Evolutionary conservation across 192 early-diverging fungal genomes (phyloP).

Genomic region (Umbelopsis sp.): DNA sequence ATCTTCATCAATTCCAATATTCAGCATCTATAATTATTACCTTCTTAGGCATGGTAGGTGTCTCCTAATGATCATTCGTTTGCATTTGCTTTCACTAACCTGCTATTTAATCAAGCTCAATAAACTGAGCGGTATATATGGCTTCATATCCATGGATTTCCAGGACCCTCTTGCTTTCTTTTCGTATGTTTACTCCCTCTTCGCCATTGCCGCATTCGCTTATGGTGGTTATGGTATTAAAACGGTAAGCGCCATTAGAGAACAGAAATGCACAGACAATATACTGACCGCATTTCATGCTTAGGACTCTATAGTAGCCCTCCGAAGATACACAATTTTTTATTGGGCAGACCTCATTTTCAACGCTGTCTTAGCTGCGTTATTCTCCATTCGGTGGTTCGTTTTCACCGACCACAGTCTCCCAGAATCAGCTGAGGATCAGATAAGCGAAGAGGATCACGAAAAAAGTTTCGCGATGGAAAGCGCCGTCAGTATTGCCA

Average conservation of each 20-base stretch:
- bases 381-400: constrained; percentile 36
- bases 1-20: neutral
- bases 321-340: constrained; percentile 33
- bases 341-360: constrained; percentile 40
- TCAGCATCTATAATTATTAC: constrained; percentile 2
- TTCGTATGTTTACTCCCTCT: constrained; percentile 34
- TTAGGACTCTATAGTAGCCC: constrained; percentile 8
- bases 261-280: neutral
- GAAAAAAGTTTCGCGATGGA: constrained; percentile 36
- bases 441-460: constrained; percentile 20
- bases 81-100: neutral
- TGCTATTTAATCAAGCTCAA: constrained; percentile 25
- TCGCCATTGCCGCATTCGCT: constrained; percentile 23
- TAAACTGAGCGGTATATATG: constrained; percentile 41
- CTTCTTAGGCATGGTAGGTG: constrained; percentile 11
- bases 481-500: constrained; percentile 27
- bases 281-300: neutral
- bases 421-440: constrained; percentile 19
- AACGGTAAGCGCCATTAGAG: constrained; percentile 22
- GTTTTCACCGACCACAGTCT: constrained; percentile 38
- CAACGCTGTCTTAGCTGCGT: constrained; percentile 22
- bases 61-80: neutral
- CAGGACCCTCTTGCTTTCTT: constrained; percentile 21
- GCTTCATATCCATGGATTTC: constrained; percentile 35
- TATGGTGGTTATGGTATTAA: constrained; percentile 31